A percentile compares a stretch with the other conserved stretches of the same genome.
phyloP scores from a whole-genome alignment of 208 protist species.

The Trypanosoma mega region DNA sequence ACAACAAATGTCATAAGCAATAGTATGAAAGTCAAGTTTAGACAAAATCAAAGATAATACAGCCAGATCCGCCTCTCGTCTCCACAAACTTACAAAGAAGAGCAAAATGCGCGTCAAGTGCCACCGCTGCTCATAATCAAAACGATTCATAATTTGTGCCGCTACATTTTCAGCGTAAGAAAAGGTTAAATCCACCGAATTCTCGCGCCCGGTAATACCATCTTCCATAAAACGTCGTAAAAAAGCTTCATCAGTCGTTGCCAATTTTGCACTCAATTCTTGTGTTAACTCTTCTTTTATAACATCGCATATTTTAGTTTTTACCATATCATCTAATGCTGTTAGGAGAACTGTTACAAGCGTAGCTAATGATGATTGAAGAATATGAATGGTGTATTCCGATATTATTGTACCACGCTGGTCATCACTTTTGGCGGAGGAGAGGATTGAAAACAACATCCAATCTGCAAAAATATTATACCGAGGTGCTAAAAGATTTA shows the following conservation, averaged over 20 bases:
- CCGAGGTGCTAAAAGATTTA: conserved; percentile 14
- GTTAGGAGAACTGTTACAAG: conserved; percentile 7
- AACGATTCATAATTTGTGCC: conserved; percentile 21
- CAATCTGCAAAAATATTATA: conserved; percentile 24
- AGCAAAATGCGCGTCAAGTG: conserved; percentile 7
- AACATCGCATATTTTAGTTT: conserved; percentile 17
- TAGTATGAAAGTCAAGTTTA: conserved; percentile 11
- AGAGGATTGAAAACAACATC: conserved; percentile 20
- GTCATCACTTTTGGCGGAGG: background rate
- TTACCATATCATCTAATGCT: conserved; percentile 18
- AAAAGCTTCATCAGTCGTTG: conserved; percentile 56
- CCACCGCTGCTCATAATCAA: conserved; percentile 21
- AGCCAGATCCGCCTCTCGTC: conserved; percentile 15
- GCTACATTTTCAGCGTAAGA: conserved; percentile 18
- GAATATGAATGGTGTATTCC: conserved; percentile 10
- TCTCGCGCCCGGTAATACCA: conserved; percentile 1
- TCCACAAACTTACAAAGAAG: conserved; percentile 8
- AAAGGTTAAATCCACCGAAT: conserved; percentile 5
- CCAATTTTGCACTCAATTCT: conserved; percentile 31
- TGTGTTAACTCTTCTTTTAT: conserved; percentile 30
- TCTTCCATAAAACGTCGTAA: conserved; percentile 33
- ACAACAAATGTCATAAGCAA: conserved; percentile 4
- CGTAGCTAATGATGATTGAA: conserved; percentile 3
- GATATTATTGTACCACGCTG: conserved; percentile 3
- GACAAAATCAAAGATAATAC: conserved; percentile 12